phyloP scores from a whole-genome alignment of 2,329 filamentous ascomycete species.

The Claviceps pazoutovae region DNA sequence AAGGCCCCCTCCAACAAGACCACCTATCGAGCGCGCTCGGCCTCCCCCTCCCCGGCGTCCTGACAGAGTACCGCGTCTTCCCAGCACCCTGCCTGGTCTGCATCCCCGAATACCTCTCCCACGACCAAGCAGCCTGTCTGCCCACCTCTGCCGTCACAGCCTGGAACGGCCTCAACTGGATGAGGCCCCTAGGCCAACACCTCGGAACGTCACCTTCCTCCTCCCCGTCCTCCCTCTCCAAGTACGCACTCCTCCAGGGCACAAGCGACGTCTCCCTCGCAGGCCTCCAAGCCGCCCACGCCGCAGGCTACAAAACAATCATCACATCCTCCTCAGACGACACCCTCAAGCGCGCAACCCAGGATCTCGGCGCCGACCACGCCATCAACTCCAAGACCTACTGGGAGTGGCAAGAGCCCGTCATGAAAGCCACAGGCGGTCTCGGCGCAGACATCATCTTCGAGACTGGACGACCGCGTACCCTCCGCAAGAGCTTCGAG shows the following conservation, averaged over 20 bases:
- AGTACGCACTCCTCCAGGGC: slow-evolving; percentile 36
- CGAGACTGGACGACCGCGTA: slow-evolving; percentile 39
- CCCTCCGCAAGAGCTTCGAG: slow-evolving; percentile 37
- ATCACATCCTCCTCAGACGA: slow-evolving; percentile 40
- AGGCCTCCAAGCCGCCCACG: slow-evolving; percentile 39
- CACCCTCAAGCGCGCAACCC: slow-evolving; percentile 32
- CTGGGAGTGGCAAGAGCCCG: slow-evolving; percentile 36
- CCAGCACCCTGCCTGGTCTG: slow-evolving; percentile 39
- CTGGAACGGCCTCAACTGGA: slow-evolving; percentile 51
- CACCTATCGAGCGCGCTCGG: slow-evolving; percentile 46
- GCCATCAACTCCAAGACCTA: slow-evolving; percentile 40
- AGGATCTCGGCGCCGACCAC: slow-evolving; percentile 34
- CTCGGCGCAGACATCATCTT: slow-evolving; percentile 40
- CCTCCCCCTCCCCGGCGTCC: slow-evolving; percentile 41
- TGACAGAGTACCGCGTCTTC: slow-evolving; percentile 48
- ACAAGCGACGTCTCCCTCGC: slow-evolving; percentile 39
- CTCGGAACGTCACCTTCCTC: slow-evolving; percentile 7
- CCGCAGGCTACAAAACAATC: slow-evolving; percentile 34
- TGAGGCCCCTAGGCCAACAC: slow-evolving; percentile 37
- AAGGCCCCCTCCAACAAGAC: slow-evolving; percentile 42
- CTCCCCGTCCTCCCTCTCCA: not conserved
- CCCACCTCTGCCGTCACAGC: slow-evolving; percentile 50
- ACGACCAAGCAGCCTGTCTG: slow-evolving; percentile 45
- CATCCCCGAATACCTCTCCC: slow-evolving; percentile 40
- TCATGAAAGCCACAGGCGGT: slow-evolving; percentile 29